phyloP scores from a whole-genome alignment of 768 basidiomycete species.

The Epithele typhae region DNA sequence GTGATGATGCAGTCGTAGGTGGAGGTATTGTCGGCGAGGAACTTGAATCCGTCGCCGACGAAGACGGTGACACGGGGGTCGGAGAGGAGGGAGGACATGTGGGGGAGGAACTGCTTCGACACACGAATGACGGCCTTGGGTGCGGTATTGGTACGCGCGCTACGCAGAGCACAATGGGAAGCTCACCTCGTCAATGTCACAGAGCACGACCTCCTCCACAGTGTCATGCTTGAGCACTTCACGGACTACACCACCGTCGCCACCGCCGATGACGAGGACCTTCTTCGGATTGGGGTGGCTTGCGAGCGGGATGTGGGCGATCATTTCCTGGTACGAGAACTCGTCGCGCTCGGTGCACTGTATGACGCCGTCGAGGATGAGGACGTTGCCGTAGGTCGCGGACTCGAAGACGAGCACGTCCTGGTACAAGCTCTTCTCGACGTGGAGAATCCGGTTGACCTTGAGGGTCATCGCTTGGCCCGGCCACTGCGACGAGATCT shows the following conservation, averaged over 20 bases:
- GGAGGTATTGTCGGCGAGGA: constrained; percentile 80
- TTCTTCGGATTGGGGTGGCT: constrained; percentile 95
- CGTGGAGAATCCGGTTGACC: constrained; percentile 92
- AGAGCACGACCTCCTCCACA: constrained; percentile 90
- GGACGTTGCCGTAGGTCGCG: constrained; percentile 94
- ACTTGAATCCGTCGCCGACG: constrained; percentile 97
- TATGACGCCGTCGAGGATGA: constrained; percentile 92
- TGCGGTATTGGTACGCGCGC: too few relatives aligned
- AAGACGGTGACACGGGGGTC: constrained; percentile 79
- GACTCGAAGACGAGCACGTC: constrained; percentile 97
- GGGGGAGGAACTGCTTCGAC: constrained; percentile 88
- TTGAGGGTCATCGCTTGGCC: constrained; percentile 97
- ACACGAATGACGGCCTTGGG: constrained; percentile 87
- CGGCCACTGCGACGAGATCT: constrained; percentile 94
- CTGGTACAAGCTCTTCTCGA: constrained; percentile 91
- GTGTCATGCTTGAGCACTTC: constrained; percentile 93
- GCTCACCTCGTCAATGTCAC: constrained; percentile 92
- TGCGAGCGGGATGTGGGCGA: constrained; percentile 92
- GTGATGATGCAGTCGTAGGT: constrained; percentile 98
- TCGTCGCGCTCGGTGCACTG: constrained; percentile 98
- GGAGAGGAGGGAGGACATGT: constrained; percentile 82
- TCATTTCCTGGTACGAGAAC: constrained; percentile 99
- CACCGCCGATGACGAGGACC: constrained; percentile 96
- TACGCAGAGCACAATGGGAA: too few relatives aligned
- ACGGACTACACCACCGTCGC: constrained; percentile 96